Percentiles rank a stretch among this genome's conserved stretches.
These are phyloP conservation scores for Lolium rigidum DNA, from an alignment of 176 grass and related monocot species.

Conservation along the genomic window DNA sequence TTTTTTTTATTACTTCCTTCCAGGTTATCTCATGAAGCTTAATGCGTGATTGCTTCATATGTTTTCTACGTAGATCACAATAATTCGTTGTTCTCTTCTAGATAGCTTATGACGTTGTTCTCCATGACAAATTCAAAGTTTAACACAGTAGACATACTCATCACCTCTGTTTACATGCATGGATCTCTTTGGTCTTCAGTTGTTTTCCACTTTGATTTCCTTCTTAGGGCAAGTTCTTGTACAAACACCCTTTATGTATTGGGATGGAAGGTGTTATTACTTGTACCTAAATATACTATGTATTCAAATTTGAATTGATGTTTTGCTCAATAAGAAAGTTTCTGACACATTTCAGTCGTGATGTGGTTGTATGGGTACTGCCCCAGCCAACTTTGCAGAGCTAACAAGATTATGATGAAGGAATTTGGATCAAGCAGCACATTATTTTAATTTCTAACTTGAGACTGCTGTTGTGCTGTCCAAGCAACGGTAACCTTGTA, in stretches of 20 bases:
- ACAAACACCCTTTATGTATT: background rate
- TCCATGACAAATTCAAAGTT: background rate
- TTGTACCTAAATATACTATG: background rate
- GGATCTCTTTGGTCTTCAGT: background rate
- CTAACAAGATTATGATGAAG: background rate
- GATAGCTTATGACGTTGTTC: background rate
- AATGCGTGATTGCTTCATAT: background rate
- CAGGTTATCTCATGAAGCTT: background rate
- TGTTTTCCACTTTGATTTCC: slow-evolving; percentile 7
- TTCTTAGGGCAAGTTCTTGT: background rate
- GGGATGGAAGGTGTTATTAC: too few species aligned
- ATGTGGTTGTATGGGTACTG: background rate
- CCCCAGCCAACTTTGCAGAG: slow-evolving; percentile 1
- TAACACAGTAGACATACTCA: background rate
- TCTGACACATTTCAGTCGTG: background rate
- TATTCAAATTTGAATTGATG: background rate
- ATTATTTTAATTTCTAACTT: background rate
- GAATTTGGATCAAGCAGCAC: background rate
- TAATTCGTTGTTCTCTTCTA: background rate
- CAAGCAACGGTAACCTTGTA: background rate
- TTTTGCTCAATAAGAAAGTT: background rate
- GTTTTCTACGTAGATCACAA: background rate
- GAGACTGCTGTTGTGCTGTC: background rate
- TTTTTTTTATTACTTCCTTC: background rate
- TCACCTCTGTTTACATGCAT: background rate